These are phyloP conservation scores for Phialophora verrucosa DNA, from an alignment of 2,329 filamentous ascomycete genomes.

Conservation along the genomic window DNA sequence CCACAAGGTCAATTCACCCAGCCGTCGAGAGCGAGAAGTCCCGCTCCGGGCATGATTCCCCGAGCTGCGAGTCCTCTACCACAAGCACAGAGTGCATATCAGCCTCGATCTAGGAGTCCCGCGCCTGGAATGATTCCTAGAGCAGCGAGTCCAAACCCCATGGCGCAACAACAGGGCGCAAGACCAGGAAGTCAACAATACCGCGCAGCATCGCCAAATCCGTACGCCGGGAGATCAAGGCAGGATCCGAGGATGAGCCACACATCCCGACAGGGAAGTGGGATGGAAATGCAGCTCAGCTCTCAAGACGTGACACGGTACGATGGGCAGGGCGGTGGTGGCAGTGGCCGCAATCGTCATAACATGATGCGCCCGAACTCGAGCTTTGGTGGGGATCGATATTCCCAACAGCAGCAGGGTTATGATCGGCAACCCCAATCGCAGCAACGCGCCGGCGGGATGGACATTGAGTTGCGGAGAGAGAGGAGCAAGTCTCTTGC, in stretches of 20 bases:
- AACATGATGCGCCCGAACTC: slow-evolving; percentile 60
- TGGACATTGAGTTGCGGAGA: slow-evolving; percentile 42
- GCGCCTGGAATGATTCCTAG: slow-evolving; percentile 26
- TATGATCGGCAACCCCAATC: slow-evolving; percentile 40
- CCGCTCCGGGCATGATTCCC: slow-evolving; percentile 32
- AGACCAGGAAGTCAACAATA: slow-evolving; percentile 26
- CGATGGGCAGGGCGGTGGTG: slow-evolving; percentile 47
- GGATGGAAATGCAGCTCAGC: slow-evolving; percentile 74
- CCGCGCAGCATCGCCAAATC: slow-evolving; percentile 42
- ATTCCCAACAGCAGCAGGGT: slow-evolving; percentile 38
- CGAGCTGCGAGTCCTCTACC: not conserved
- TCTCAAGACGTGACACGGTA: slow-evolving; percentile 60
- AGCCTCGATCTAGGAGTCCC: slow-evolving; percentile 34
- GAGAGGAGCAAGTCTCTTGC: slow-evolving; percentile 83
- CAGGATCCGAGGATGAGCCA: slow-evolving; percentile 43
- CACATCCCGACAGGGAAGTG: slow-evolving; percentile 41
- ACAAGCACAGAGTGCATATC: slow-evolving; percentile 7
- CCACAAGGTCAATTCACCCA: slow-evolving; percentile 30
- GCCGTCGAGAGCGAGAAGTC: slow-evolving; percentile 26
- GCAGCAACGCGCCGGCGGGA: slow-evolving; percentile 46
- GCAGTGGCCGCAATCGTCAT: slow-evolving; percentile 54
- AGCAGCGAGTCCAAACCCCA: slow-evolving; percentile 19
- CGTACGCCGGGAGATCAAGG: slow-evolving; percentile 44
- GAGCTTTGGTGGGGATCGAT: slow-evolving; percentile 58
- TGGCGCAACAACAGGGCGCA: slow-evolving; percentile 28